These are phyloP conservation scores for Blastobotrys robertii DNA, from an alignment of 805 yeast genomes.

Conservation along the genomic window DNA sequence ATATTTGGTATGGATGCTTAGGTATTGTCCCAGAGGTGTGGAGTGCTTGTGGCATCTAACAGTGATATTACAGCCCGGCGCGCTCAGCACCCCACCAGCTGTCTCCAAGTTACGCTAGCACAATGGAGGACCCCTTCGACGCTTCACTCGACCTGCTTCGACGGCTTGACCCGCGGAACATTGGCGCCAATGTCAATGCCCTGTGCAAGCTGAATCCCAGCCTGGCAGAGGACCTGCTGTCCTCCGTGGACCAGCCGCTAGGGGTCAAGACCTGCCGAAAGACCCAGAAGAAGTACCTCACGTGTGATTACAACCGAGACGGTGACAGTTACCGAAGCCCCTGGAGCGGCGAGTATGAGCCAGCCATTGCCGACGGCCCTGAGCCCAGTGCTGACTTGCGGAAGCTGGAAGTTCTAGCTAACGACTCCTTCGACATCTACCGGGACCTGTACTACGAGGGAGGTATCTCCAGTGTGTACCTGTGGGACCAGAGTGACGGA, in stretches of 20 bases:
- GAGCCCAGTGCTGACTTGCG: slow-evolving; percentile 61
- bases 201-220: slow-evolving; percentile 49
- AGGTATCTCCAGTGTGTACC: slow-evolving; percentile 77
- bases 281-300: slow-evolving; percentile 58
- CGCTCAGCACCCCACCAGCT: too few species aligned
- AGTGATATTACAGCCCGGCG: too few species aligned
- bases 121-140: slow-evolving; percentile 48
- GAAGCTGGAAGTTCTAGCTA: slow-evolving; percentile 68
- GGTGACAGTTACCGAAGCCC: slow-evolving; percentile 90
- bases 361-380: slow-evolving; percentile 54
- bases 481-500: slow-evolving; percentile 80
- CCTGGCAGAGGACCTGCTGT: slow-evolving; percentile 76
- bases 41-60: too few species aligned
- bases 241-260: slow-evolving; percentile 83
- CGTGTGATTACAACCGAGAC: slow-evolving; percentile 93
- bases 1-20: too few species aligned
- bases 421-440: slow-evolving; percentile 85
- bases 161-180: slow-evolving; percentile 59
- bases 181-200: slow-evolving; percentile 36
- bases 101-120: too few species aligned
- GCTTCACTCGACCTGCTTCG: slow-evolving; percentile 72
- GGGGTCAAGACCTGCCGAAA: slow-evolving; percentile 39
- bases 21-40: too few species aligned
- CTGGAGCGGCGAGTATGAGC: slow-evolving; percentile 67
- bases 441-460: slow-evolving; percentile 94